Percentiles rank a stretch among this genome's conserved stretches.
Evolutionary conservation across 805 yeast species (phyloP).

Genomic region (Naumovozyma dairenensis): DNA sequence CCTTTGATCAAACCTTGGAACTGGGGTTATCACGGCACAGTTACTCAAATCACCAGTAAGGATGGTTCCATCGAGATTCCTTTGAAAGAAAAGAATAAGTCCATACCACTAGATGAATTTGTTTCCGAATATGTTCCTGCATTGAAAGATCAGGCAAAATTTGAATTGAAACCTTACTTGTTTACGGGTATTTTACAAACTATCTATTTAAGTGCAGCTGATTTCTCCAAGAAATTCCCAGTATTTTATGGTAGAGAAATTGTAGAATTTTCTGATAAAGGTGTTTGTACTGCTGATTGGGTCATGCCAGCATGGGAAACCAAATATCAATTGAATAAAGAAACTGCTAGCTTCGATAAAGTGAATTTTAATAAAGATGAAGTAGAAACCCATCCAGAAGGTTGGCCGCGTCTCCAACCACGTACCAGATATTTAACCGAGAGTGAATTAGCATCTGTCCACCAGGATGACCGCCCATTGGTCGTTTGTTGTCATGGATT

Average conservation of each 20-base stretch:
- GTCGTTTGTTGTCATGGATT: slow-evolving; percentile 60
- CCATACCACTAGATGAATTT: slow-evolving; percentile 16
- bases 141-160: slow-evolving; percentile 37
- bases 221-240: slow-evolving; percentile 40
- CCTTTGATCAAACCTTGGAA: slow-evolving; percentile 25
- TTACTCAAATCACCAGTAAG: slow-evolving; percentile 19
- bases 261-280: slow-evolving; percentile 51
- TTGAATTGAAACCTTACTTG: slow-evolving; percentile 52
- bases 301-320: slow-evolving; percentile 30
- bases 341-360: slow-evolving; percentile 13
- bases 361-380: slow-evolving; percentile 27
- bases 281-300: slow-evolving; percentile 67
- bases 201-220: slow-evolving; percentile 49
- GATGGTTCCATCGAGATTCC: slow-evolving; percentile 18
- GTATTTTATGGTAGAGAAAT: slow-evolving; percentile 70
- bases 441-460: slow-evolving; percentile 32
- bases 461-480: slow-evolving; percentile 40
- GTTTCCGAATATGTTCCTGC: slow-evolving; percentile 33
- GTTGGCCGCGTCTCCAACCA: slow-evolving; percentile 54
- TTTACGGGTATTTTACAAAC: slow-evolving; percentile 76
- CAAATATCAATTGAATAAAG: slow-evolving; percentile 11
- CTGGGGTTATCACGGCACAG: slow-evolving; percentile 29
- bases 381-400: slow-evolving; percentile 38
- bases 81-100: slow-evolving; percentile 12
- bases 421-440: slow-evolving; percentile 53